Conservation (phyloP, 352 stramenopile species). For the Thraustochytrium sp. region DNA sequence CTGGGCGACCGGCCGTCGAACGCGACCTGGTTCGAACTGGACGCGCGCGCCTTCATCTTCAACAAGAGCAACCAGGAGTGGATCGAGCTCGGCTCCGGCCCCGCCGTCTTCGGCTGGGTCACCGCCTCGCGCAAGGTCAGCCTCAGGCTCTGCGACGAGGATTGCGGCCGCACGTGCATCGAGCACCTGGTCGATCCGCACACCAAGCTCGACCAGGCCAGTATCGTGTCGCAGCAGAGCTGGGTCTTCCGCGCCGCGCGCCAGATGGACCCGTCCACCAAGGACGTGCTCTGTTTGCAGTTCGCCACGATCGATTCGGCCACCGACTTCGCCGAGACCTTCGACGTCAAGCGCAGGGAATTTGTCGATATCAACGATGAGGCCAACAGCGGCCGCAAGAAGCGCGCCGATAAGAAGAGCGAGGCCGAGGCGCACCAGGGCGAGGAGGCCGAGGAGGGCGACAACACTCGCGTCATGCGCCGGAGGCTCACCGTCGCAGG, state of each 20-base stretch:
- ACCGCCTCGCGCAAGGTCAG: background rate
- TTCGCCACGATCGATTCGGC: background rate
- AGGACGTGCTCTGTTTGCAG: slow-evolving; percentile 37
- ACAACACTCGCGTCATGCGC: background rate
- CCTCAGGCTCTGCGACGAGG: background rate
- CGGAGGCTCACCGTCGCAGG: slow-evolving; percentile 20
- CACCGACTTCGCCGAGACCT: background rate
- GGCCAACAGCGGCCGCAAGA: background rate
- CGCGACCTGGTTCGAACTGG: background rate
- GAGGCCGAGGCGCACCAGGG: too few species aligned
- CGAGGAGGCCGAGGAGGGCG: background rate
- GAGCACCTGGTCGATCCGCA: slow-evolving; percentile 18
- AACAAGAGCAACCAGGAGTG: slow-evolving; percentile 39
- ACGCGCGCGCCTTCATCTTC: slow-evolving; percentile 29
- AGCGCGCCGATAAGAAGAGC: background rate
- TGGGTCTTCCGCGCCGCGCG: slow-evolving; percentile 27
- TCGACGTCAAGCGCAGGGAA: background rate
- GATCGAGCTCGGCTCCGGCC: slow-evolving; percentile 24
- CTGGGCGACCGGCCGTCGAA: background rate
- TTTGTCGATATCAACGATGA: background rate
- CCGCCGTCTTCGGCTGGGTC: background rate
- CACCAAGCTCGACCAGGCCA: slow-evolving; percentile 19
- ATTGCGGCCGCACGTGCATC: background rate
- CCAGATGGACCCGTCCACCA: background rate
- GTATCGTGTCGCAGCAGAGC: slow-evolving; percentile 29